Percentiles rank a stretch among this genome's conserved stretches.
phyloP scores from a whole-genome alignment of 2,329 filamentous ascomycete genomes.

The Neopestalotiopsis clavispora region DNA sequence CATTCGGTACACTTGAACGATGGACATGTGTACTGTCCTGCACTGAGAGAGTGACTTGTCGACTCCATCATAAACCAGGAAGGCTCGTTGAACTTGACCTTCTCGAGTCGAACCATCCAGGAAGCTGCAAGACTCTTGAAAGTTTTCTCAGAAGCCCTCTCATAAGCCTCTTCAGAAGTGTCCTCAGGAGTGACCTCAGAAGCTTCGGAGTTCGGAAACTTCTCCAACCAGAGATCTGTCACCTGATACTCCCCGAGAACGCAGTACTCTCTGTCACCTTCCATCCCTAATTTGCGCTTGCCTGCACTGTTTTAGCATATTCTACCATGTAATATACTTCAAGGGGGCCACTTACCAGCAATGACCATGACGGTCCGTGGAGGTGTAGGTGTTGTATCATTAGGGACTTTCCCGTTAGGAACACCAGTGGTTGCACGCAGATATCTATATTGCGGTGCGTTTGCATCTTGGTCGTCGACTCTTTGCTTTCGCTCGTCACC shows the following conservation, averaged over 20 bases:
- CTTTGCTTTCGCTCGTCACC: constrained; percentile 49
- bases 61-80: constrained; percentile 62
- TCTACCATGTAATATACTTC: not conserved
- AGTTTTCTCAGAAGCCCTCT: too few species aligned
- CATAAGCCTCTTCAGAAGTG: too few species aligned
- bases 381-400: constrained; percentile 15
- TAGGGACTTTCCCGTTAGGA: too few species aligned
- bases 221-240: constrained; percentile 72
- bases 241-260: constrained; percentile 73
- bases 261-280: constrained; percentile 54
- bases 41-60: constrained; percentile 33
- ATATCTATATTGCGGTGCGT: constrained; percentile 48
- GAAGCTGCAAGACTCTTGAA: constrained; percentile 21
- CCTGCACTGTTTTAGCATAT: not conserved
- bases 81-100: constrained; percentile 52
- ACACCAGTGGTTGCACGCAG: constrained; percentile 34
- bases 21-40: constrained; percentile 33
- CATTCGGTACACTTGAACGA: constrained; percentile 46
- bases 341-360: constrained; percentile 47
- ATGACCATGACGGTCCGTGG: constrained; percentile 57
- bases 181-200: constrained; percentile 26
- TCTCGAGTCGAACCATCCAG: constrained; percentile 69
- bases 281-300: not conserved
- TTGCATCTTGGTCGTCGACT: constrained; percentile 51
- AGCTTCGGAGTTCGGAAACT: constrained; percentile 38